phyloP scores from a whole-genome alignment of 306 rosid species.

The Amphicarpaea edgeworthii region DNA sequence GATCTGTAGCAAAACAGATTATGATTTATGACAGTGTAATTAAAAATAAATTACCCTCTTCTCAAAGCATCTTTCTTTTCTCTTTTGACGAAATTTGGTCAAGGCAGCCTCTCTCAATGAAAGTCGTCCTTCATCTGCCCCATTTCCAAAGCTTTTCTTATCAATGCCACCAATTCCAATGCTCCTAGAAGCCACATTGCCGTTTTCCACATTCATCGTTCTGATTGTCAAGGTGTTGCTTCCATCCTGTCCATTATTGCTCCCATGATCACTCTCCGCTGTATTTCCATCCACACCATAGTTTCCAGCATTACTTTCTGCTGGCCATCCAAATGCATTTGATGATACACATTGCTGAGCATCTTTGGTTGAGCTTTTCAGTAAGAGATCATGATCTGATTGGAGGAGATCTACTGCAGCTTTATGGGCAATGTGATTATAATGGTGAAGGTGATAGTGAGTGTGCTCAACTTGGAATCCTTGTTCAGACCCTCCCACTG shows the following conservation, averaged over 20 bases:
- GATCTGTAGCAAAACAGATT: constrained; percentile 29
- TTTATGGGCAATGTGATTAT: constrained; percentile 54
- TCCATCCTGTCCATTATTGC: constrained; percentile 56
- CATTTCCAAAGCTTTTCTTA: constrained; percentile 49
- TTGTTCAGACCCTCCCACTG: constrained; percentile 52
- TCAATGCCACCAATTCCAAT: constrained; percentile 46
- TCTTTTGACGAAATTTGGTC: constrained; percentile 71
- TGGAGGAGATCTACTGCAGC: constrained; percentile 44
- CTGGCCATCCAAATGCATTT: constrained; percentile 47
- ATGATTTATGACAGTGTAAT: constrained; percentile 15
- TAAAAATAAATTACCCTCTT: constrained; percentile 64
- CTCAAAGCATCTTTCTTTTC: constrained; percentile 84
- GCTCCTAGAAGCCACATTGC: constrained; percentile 51
- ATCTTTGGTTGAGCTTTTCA: constrained; percentile 45
- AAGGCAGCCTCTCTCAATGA: constrained; percentile 78
- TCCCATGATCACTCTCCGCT: constrained; percentile 56
- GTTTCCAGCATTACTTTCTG: constrained; percentile 55
- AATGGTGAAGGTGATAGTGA: constrained; percentile 55
- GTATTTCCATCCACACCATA: constrained; percentile 52
- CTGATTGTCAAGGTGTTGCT: constrained; percentile 50
- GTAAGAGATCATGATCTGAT: constrained; percentile 46
- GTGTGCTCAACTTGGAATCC: constrained; percentile 56
- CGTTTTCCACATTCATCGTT: constrained; percentile 46
- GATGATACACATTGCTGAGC: constrained; percentile 58
- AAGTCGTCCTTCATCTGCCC: constrained; percentile 56